phyloP scores from a whole-genome alignment of 2,329 filamentous ascomycete species.

The Neopestalotiopsis sp. region DNA sequence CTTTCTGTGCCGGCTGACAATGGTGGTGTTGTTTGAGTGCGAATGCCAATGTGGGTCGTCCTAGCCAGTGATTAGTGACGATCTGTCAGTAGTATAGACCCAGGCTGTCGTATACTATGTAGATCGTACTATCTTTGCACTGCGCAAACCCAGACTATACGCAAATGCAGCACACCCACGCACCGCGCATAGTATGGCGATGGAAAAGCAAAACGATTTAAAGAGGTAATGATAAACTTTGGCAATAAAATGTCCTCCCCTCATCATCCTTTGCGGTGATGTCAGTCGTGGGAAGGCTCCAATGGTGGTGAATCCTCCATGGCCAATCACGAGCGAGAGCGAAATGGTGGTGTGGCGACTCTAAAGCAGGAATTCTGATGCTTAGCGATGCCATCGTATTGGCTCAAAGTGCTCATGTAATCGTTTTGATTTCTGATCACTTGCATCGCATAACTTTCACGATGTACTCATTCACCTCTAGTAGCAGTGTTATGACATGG shows the following conservation, averaged over 20 bases:
- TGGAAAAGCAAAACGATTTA: not conserved
- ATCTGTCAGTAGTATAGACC: too few species aligned
- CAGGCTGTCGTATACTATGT: too few species aligned
- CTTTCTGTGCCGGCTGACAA: too few species aligned
- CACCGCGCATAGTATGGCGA: not conserved
- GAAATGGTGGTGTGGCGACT: constrained; percentile 10
- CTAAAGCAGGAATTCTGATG: constrained; percentile 3
- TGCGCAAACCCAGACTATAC: not conserved
- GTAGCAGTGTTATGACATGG: too few species aligned
- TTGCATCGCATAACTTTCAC: not conserved
- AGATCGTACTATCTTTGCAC: too few species aligned
- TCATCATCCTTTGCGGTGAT: constrained; percentile 10
- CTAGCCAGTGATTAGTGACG: too few species aligned
- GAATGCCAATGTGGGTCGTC: too few species aligned
- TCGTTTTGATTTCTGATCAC: not conserved
- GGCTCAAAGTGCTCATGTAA: not conserved
- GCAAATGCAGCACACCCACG: not conserved
- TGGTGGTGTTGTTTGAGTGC: too few species aligned
- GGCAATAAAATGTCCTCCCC: not conserved
- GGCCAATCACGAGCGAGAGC: constrained; percentile 3
- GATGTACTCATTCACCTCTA: not conserved
- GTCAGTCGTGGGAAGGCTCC: constrained; percentile 1
- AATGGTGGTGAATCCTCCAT: not conserved
- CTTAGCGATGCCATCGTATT: not conserved
- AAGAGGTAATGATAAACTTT: not conserved